Conservation (phyloP, 2,329 filamentous ascomycete species). For the Aspergillus neotritici region DNA sequence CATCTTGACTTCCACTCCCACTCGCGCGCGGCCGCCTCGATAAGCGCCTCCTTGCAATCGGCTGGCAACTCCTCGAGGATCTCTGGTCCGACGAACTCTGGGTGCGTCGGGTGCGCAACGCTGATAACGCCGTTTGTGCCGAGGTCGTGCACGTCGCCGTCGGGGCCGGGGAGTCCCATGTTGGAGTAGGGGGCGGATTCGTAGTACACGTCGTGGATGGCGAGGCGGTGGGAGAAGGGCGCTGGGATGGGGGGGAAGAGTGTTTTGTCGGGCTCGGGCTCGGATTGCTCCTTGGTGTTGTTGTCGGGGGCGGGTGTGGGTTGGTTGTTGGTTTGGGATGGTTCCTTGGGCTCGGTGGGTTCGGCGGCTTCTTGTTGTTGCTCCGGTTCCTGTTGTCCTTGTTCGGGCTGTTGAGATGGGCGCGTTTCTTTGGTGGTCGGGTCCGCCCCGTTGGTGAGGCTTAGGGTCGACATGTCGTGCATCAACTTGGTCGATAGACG, state of each 20-base stretch:
- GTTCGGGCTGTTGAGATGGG: neutral
- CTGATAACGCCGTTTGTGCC: conserved; percentile 40
- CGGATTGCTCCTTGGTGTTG: conserved; percentile 6
- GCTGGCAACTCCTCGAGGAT: conserved; percentile 41
- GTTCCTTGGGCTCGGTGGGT: too few species aligned
- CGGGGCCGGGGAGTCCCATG: conserved; percentile 52
- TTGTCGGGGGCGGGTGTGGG: conserved; percentile 2
- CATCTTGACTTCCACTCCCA: conserved; percentile 67
- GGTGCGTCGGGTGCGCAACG: conserved; percentile 28
- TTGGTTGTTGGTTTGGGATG: conserved; percentile 5
- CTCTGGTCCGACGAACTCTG: conserved; percentile 35
- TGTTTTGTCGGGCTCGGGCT: conserved; percentile 15
- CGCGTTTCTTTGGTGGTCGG: conserved; percentile 8
- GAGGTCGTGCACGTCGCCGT: conserved; percentile 36
- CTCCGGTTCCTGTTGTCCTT: too few species aligned
- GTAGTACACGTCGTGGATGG: conserved; percentile 57
- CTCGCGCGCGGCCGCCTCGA: conserved; percentile 61
- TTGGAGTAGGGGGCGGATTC: conserved; percentile 54
- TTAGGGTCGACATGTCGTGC: conserved; percentile 31
- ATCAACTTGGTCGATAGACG: conserved; percentile 24
- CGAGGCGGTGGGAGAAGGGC: conserved; percentile 56
- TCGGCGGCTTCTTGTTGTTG: conserved; percentile 7
- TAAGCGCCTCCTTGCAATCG: conserved; percentile 64
- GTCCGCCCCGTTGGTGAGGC: conserved; percentile 27
- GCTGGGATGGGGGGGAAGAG: conserved; percentile 53